Evolutionary conservation across 139 green algal species (phyloP), one percentile per base, ranked within the genome.

Genomic region (Closterium sp.): DNA sequence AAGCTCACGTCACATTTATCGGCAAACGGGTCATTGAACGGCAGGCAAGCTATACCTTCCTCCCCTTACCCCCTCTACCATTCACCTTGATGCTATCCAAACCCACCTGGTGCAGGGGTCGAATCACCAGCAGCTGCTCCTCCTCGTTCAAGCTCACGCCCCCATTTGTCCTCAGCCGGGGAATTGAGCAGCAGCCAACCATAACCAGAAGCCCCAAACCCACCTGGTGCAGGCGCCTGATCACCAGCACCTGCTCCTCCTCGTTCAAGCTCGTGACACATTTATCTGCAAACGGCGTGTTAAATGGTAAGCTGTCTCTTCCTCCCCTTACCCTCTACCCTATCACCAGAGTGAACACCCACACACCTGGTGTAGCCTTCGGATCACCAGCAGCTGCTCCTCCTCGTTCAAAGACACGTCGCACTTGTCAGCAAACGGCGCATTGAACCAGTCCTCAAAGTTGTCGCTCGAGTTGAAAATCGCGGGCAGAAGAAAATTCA

Each of bases 401-500:
- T 99, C 97, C 93, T 98, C 95, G 34, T 90, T 93, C 19, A 94
- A 33, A 34, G 76, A n/a, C 21, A 95, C 30, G 34, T 95, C 93
- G 34, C 34, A 34, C 85, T 93, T 88, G n/a, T 90, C 87, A 25
- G 87, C 92, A 89, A 95, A 93, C n/a, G 94, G 94, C 66, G 86
- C 94, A 30, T 94, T 93, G 88, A 95, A 97, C 96, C 96, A 98
- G 8, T 92, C 64, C 36, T 96, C 81, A 85, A 98, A 99, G 85
- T 97, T 96, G 0, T 96, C 95, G 30, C 69, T 91, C n/a, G 88
- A 95, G 92, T 94, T 93, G 94, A 99, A 99, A 1, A 98, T 90
- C 8, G 89, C 81, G 8, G 98, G 97, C 95, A 99, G 95, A 34
- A 99, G 90, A 94, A 99, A 98, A 90, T 99, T 98, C 84, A 99